Evolutionary conservation across 352 stramenopile genomes (phyloP), one percentile per base, ranked within the genome.

Genomic region (Phytophthora palmivora): DNA sequence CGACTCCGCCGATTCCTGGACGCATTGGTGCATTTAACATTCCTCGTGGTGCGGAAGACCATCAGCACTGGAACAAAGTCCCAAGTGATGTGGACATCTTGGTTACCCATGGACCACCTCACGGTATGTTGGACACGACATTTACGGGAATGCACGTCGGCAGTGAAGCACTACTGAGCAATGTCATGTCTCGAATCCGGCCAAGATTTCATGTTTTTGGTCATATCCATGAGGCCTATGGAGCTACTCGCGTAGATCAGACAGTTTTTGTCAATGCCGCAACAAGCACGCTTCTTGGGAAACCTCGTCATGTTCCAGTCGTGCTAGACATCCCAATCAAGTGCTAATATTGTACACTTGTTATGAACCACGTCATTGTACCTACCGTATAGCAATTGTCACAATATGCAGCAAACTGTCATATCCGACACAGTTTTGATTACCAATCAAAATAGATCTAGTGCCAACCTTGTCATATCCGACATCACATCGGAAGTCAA

Each of bases 161-260:
- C 22, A 91, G 92, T 54, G 75, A 86, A 48, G 72, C 86, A 28
- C 70, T 97, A 24, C 55, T 94, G 32, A 66, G 76, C 26, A 70
- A 94, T 33, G 68, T 96, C 21, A 63, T 89, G 46, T 79, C 82
- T 19, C 74, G 84, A 30, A 78, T 91, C 18, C 73, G 73, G 2
- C 91, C 89, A 18, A 67, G 78, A 22, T 82, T 95, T 42, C 81
- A 96, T 63, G 63, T 97, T 6, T 97, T 96, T 66, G 91, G 88
- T 18, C 91, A 97, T 68, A 95, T 97, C 63, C 91, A 97, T 60
- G 83, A 97, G 53, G 82, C 70, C n/a, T 91, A 88, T 47, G 89
- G 91, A 44, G 72, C 77, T 39, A 79, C 73, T 22, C 82, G 67
- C 21, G 62, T 95, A 52, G 87, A 73, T 11, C 54, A 56, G 5